Evolutionary conservation across 1,284 basidiomycete genomes (phyloP), one percentile per base, ranked within the genome.

Genomic region (Sphaerobolus stellatus): DNA sequence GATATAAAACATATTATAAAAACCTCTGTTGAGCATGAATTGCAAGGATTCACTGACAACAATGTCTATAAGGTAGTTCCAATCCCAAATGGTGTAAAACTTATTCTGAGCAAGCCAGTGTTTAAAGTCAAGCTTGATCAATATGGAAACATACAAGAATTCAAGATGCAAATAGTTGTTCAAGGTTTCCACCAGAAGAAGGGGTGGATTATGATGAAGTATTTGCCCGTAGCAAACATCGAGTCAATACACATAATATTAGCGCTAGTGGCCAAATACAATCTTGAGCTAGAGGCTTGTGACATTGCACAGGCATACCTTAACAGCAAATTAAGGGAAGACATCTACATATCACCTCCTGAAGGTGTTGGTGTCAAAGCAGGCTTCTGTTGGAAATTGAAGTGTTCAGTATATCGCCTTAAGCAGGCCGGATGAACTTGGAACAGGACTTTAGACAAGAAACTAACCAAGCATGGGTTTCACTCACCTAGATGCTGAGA

Each of bases 281-380:
- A 51, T 28, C 38, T 51, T 1, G 49, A 51, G 4, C 4, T 51
- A 2, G 49, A 51, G 3, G 36, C 40, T 16, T 43, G 40, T 33
- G 49, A 51, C 24, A 28, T 51, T 6, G 20, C 49, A 18, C 25
- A 33, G 36, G 49, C 34, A 16, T 51, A 9, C 36, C 36, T 51
- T 6, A 51, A 51, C 31, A 27, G 45, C 2, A 11, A 22, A 4
- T 28, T 47, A 11, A 27, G 29, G 1, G 45, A 50, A 3, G 48
- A 51, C 69, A 57, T 47, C 14, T 47, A 47, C 45, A 18, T 57
- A 24, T 43, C 36, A 5, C 52, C 52, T 25, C 51, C 51, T 11
- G 51, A 53, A 9, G 51, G 51, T n/a, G 28, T 50, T 16, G 5
- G 29, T 5, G 34, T 48, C 13, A 28, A 16, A 33, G 6, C 16